Base-by-base conservation (phyloP, 495 filamentous ascomycete species). In the Podospora sp. region DNA sequence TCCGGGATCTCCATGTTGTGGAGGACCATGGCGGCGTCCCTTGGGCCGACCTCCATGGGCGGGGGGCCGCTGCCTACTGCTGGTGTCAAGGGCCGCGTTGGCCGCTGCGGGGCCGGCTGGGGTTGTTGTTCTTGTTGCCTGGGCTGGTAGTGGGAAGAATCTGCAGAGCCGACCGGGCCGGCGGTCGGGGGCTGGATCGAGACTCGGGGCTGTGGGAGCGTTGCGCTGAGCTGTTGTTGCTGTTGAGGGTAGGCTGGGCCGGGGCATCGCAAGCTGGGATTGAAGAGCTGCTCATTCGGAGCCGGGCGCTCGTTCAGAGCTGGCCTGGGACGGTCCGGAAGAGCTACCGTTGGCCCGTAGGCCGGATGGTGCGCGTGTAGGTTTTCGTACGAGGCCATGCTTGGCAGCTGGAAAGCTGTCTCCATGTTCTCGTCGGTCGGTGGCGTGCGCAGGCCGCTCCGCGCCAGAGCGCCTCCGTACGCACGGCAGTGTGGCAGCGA, bases 1-100 rank as follows among this genome's bases (percentile, higher is more conserved):
- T 82, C 71, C 6, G 92, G 92, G 21, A 95, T 87, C 65, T 88
- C 84, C 36, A 93, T 79, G 73, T 87, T 90, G 29, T 90, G 86
- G 25, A 79, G 77, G 3, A 86, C 85, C 69, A 87, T 80, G 22
- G 80, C 83, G 46, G 77, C 70, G 57, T 81, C 81, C 53, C 73
- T 76, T 50, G 71, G 66, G 25, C 68, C 63, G 21, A 79, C 75
- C 33, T 69, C 72, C 35, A 69, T 63, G 20, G 74, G n/a, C n/a
- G n/a, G 4, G 29, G 29, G 4, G 29, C 29, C 69, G 27, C 72
- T 71, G 33, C 64, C 69, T 22, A 76, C 73, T 22, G 62, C 66
- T 18, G 79, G 77, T 9, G 79, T 82, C 36, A 76, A 71, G 1
- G 77, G 70, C 51, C 71, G 71, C 7, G 71, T 78, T 6, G 56